phyloP scores from a whole-genome alignment of 371 early-diverging fungal species.

The Quaeritorhiza haematococci region DNA sequence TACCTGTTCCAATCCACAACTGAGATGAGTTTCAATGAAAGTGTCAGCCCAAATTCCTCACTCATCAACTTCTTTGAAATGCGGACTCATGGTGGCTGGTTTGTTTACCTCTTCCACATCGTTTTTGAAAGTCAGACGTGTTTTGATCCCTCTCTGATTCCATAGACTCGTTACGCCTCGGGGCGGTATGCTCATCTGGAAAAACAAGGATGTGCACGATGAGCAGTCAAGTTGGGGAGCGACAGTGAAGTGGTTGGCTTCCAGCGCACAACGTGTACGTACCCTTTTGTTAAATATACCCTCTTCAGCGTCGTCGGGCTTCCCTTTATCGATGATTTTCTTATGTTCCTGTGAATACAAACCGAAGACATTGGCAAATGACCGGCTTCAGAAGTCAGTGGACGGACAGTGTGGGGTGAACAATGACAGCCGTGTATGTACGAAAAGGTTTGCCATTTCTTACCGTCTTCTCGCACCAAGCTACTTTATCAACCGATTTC shows the following conservation, averaged over 20 bases:
- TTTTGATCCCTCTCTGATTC: constrained; percentile 16
- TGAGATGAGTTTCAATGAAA: too few relatives aligned
- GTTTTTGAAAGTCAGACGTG: constrained; percentile 19
- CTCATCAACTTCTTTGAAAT: too few relatives aligned
- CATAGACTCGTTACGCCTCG: constrained; percentile 15
- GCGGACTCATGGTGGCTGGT: too few relatives aligned
- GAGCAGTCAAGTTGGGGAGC: neutral
- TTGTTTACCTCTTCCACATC: constrained; percentile 22
- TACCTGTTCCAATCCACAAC: too few relatives aligned
- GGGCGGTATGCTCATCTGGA: constrained; percentile 9
- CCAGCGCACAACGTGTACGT: neutral
- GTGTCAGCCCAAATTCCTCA: too few relatives aligned
- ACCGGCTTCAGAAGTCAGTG: neutral
- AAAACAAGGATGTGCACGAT: neutral
- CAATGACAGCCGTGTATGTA: neutral
- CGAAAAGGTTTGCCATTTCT: neutral
- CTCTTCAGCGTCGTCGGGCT: constrained; percentile 19
- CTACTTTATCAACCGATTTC: too few relatives aligned
- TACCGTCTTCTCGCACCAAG: neutral
- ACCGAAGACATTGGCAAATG: neutral
- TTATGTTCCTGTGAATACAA: constrained; percentile 15
- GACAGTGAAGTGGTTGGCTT: neutral
- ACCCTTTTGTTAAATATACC: constrained; percentile 7
- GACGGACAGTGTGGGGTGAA: too few relatives aligned
- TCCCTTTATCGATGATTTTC: constrained; percentile 21